Evolutionary conservation across 2,329 filamentous ascomycete species (phyloP).

Genomic region (Cladophialophora exuberans): DNA sequence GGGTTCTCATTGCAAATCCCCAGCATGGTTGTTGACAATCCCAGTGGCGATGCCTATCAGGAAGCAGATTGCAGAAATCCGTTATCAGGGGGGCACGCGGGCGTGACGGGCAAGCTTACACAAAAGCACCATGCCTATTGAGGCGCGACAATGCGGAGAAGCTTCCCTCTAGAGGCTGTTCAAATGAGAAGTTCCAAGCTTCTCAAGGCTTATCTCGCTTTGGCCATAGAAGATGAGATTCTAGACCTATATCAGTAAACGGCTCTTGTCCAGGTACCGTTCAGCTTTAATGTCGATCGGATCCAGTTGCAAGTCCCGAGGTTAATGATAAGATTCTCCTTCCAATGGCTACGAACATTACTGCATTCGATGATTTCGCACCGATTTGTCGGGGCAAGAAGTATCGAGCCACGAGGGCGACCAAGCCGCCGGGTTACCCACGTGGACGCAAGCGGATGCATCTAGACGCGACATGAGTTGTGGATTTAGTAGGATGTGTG

Average conservation of each 20-base stretch:
- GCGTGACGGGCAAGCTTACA: slow-evolving; percentile 5
- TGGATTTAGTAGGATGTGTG: no score
- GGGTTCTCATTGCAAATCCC: not conserved
- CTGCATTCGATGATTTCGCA: not conserved
- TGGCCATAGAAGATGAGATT: not conserved
- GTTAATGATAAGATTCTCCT: no score
- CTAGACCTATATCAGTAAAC: not conserved
- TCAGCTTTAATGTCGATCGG: not conserved
- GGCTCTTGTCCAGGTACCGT: not conserved
- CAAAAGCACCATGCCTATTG: slow-evolving; percentile 10
- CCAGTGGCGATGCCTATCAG: slow-evolving; percentile 1
- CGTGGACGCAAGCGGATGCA: not conserved
- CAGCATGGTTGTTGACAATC: not conserved
- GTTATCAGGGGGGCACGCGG: slow-evolving; percentile 12
- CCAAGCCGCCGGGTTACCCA: slow-evolving; percentile 2
- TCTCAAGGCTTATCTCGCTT: slow-evolving; percentile 6
- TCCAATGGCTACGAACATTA: no score
- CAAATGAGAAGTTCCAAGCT: not conserved
- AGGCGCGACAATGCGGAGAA: slow-evolving; percentile 17
- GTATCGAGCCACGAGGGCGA: no score
- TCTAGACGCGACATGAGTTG: not conserved
- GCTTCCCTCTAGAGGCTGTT: not conserved
- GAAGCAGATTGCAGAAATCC: slow-evolving; percentile 5
- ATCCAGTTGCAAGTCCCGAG: no score
- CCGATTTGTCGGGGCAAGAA: not conserved